Evolutionary conservation across 2,329 filamentous ascomycete species (phyloP).

Genomic region (Kalaharituber pfeilii): DNA sequence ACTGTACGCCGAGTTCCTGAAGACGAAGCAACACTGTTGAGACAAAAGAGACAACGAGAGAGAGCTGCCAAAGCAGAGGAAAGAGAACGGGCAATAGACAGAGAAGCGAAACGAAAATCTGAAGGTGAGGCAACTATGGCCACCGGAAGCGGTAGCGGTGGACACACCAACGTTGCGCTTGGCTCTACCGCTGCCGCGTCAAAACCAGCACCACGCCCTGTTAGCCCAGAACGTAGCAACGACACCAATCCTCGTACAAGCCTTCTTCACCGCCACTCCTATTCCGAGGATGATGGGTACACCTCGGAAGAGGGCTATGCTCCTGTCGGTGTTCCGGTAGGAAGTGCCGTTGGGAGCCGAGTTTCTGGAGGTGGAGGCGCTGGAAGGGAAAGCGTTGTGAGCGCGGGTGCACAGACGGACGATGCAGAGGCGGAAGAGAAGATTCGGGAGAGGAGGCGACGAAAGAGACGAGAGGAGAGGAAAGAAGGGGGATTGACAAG

Average conservation of each 20-base stretch:
- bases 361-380: neutral
- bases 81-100: neutral
- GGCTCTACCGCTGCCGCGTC: neutral
- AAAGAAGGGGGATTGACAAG: slow-evolving; percentile 6
- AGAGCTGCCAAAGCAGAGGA: slow-evolving; percentile 9
- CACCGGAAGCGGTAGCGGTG: neutral
- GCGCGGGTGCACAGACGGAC: slow-evolving; percentile 10
- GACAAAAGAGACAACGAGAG: slow-evolving; percentile 13
- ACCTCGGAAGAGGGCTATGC: neutral
- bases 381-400: slow-evolving; percentile 14
- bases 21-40: slow-evolving; percentile 16
- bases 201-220: neutral
- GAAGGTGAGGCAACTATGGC: slow-evolving; percentile 2
- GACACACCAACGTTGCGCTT: neutral
- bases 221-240: neutral
- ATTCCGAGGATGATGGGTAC: slow-evolving; percentile 1
- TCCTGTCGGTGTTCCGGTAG: neutral
- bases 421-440: slow-evolving; percentile 19
- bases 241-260: neutral
- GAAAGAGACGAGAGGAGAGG: slow-evolving; percentile 18
- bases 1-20: slow-evolving; percentile 19
- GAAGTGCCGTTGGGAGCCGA: slow-evolving; percentile 5
- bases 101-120: slow-evolving; percentile 6
- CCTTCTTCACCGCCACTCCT: neutral
- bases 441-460: slow-evolving; percentile 14